Evolutionary conservation across 208 protist genomes (phyloP).

Genomic region (Trypanosoma congolense): DNA sequence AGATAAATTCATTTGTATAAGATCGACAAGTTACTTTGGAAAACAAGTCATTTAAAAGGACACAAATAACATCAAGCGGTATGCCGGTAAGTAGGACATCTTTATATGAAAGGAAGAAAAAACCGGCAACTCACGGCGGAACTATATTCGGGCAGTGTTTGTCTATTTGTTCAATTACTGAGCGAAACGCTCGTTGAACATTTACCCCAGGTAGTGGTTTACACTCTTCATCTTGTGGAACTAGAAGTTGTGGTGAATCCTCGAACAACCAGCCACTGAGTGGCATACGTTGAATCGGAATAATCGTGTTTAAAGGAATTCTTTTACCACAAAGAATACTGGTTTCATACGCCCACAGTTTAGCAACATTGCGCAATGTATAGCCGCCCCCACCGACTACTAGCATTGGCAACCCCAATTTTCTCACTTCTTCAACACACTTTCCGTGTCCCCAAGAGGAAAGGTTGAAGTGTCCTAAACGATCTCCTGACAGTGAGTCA

Average conservation of each 20-base stretch:
- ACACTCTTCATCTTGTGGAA: constrained; percentile 71
- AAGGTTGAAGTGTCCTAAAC: constrained; percentile 92
- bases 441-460: constrained; percentile 92
- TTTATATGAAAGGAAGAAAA: too few relatives aligned
- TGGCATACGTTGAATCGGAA: constrained; percentile 67
- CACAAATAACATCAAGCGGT: too few relatives aligned
- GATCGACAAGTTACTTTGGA: too few relatives aligned
- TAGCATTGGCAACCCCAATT: constrained; percentile 93
- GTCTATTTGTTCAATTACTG: constrained; percentile 71
- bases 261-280: constrained; percentile 82
- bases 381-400: constrained; percentile 99
- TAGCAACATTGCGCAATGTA: constrained; percentile 97
- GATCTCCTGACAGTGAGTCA: constrained; percentile 97
- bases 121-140: too few relatives aligned
- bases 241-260: constrained; percentile 62
- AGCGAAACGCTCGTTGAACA: constrained; percentile 60
- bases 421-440: constrained; percentile 93
- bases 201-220: constrained; percentile 52
- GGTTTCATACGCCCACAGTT: constrained; percentile 96
- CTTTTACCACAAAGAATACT: constrained; percentile 72
- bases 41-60: too few relatives aligned
- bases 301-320: constrained; percentile 52
- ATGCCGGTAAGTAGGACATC: too few relatives aligned
- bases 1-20: too few relatives aligned
- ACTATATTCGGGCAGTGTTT: constrained; percentile 54